A percentile compares a stretch with the other conserved stretches of the same genome.
These are phyloP conservation scores for Gilbertella persicaria DNA, from an alignment of 371 early-diverging fungal species.

Conservation along the genomic window DNA sequence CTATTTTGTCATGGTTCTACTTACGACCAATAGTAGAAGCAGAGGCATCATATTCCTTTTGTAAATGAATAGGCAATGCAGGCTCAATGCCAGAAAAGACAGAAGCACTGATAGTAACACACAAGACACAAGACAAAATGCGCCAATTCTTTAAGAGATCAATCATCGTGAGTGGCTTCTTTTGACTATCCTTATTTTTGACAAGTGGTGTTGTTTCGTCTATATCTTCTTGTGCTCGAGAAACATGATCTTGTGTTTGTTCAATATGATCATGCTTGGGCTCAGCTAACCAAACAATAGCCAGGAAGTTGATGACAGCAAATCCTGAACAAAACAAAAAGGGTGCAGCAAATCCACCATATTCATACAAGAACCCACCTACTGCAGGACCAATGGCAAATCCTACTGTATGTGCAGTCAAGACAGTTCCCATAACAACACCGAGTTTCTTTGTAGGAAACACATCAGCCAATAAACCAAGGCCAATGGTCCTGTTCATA, in stretches of 20 bases:
- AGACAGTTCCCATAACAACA: conserved; percentile 74
- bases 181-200: conserved; percentile 6
- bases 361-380: conserved; percentile 75
- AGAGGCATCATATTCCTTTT: conserved; percentile 42
- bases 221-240: conserved; percentile 28
- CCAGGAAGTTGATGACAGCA: conserved; percentile 69
- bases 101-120: conserved; percentile 59
- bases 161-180: conserved; percentile 47
- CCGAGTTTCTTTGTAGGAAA: conserved; percentile 72
- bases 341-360: conserved; percentile 68
- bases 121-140: conserved; percentile 52
- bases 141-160: conserved; percentile 56
- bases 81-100: conserved; percentile 69
- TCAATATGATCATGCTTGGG: conserved; percentile 34
- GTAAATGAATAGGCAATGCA: conserved; percentile 60
- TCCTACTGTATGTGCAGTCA: conserved; percentile 75
- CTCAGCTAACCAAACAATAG: conserved; percentile 63
- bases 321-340: conserved; percentile 75
- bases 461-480: conserved; percentile 80
- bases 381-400: conserved; percentile 76
- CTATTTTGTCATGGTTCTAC: not conserved
- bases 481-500: conserved; percentile 63
- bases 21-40: conserved; percentile 57
- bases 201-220: conserved; percentile 17
- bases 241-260: conserved; percentile 19